Evolutionary conservation across 495 filamentous ascomycete species (phyloP).

Genomic region (Elasticomyces elasticus): DNA sequence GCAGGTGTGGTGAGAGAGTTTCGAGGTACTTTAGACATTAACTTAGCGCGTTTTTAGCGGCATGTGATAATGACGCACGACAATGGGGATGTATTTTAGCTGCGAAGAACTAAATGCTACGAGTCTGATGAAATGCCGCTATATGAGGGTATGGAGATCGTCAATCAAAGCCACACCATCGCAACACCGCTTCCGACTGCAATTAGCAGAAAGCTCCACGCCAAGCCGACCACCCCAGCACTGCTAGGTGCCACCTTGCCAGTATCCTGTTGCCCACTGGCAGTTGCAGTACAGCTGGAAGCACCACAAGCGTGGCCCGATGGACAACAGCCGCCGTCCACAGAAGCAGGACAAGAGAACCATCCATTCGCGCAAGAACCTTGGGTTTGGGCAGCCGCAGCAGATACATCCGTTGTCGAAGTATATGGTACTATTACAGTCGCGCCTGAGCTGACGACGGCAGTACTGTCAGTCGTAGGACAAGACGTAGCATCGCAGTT

Average conservation of each 20-base stretch:
- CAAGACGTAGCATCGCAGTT: constrained; percentile 68
- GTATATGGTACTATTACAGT: constrained; percentile 57
- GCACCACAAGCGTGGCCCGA: constrained; percentile 58
- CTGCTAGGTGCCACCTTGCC: constrained; percentile 46
- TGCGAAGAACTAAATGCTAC: too few species aligned
- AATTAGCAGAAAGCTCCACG: constrained; percentile 13
- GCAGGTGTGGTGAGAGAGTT: neutral
- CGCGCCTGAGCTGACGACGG: constrained; percentile 50
- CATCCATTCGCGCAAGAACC: constrained; percentile 63
- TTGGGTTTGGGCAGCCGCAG: neutral
- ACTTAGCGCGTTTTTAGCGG: too few species aligned
- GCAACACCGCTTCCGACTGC: constrained; percentile 16
- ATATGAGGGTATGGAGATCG: neutral
- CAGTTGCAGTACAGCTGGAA: constrained; percentile 56
- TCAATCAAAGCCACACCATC: constrained; percentile 19
- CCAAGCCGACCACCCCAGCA: constrained; percentile 14
- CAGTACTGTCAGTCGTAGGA: constrained; percentile 36
- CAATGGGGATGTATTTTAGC: neutral
- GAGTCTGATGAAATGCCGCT: neutral
- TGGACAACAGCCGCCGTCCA: constrained; percentile 71
- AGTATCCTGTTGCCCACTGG: constrained; percentile 42
- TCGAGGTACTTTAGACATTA: neutral
- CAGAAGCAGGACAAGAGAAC: constrained; percentile 58
- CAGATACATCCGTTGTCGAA: constrained; percentile 14
- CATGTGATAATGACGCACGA: neutral